Conservation (phyloP, 2,329 filamentous ascomycete species). For the Massarina eburnea region DNA sequence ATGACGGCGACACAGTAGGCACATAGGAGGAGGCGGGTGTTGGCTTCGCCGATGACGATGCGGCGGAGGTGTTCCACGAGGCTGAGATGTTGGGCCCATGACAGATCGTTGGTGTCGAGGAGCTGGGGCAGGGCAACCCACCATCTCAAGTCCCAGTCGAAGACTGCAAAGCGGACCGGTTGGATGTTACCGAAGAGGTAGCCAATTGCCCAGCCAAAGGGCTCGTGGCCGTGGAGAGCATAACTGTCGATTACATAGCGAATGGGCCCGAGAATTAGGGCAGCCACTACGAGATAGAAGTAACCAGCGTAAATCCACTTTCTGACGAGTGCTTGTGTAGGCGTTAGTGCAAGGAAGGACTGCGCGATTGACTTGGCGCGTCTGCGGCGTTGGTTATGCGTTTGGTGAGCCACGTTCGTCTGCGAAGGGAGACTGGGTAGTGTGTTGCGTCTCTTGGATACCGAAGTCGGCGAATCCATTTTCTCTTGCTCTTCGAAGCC, state of each 20-base stretch:
- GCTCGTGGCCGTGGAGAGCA: slow-evolving; percentile 73
- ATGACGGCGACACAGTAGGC: slow-evolving; percentile 75
- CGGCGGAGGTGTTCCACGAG: slow-evolving; percentile 66
- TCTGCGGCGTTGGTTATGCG: slow-evolving; percentile 24
- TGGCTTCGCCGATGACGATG: slow-evolving; percentile 70
- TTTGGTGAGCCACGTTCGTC: slow-evolving; percentile 22
- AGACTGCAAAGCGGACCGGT: slow-evolving; percentile 70
- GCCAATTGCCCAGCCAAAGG: slow-evolving; percentile 87
- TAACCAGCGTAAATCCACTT: slow-evolving; percentile 85
- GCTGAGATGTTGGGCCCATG: slow-evolving; percentile 10
- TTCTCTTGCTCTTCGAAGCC: slow-evolving; percentile 13
- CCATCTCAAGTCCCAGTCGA: slow-evolving; percentile 66
- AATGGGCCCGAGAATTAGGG: slow-evolving; percentile 70
- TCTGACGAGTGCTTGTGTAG: slow-evolving; percentile 70
- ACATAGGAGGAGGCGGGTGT: slow-evolving; percentile 74
- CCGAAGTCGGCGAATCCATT: slow-evolving; percentile 2
- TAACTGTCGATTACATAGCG: slow-evolving; percentile 67
- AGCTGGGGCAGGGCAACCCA: slow-evolving; percentile 74
- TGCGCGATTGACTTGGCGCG: slow-evolving; percentile 47
- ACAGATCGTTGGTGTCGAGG: slow-evolving; percentile 22
- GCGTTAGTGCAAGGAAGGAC: slow-evolving; percentile 78
- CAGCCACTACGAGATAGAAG: slow-evolving; percentile 68
- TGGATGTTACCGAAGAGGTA: slow-evolving; percentile 83
- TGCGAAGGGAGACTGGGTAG: slow-evolving; percentile 30
- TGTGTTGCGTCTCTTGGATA: slow-evolving; percentile 37